A percentile compares a stretch with the other conserved stretches of the same genome.
Conservation (phyloP, 2,329 filamentous ascomycete species). For the Rhinocladiella mackenziei region DNA sequence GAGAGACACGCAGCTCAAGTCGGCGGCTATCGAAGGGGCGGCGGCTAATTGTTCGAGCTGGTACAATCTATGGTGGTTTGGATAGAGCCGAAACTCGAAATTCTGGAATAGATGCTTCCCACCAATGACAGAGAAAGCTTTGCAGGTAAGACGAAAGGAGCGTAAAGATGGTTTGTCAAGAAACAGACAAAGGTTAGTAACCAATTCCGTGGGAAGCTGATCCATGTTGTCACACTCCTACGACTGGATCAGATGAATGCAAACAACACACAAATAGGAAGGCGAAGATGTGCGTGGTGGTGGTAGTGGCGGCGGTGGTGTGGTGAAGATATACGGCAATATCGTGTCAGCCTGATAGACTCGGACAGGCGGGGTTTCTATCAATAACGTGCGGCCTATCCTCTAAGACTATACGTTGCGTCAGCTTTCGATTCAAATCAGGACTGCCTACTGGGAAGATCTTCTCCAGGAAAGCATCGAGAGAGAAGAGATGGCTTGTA, state of each 20-base stretch:
- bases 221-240: too few relatives aligned
- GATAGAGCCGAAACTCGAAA: slow-evolving; percentile 25
- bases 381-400: background rate
- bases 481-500: too few relatives aligned
- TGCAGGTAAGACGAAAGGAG: slow-evolving; percentile 21
- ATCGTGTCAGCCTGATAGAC: background rate
- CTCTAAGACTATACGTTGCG: too few relatives aligned
- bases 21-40: slow-evolving; percentile 15
- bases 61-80: slow-evolving; percentile 15
- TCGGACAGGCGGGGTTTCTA: too few relatives aligned
- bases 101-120: slow-evolving; percentile 21
- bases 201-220: slow-evolving; percentile 18
- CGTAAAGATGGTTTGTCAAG: slow-evolving; percentile 14
- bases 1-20: slow-evolving; percentile 14
- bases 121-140: slow-evolving; percentile 11
- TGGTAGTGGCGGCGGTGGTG: too few relatives aligned
- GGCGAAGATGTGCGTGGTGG: too few relatives aligned
- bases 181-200: slow-evolving; percentile 17
- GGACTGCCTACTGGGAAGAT: too few relatives aligned
- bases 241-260: too few relatives aligned
- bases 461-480: too few relatives aligned
- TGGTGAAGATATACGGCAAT: too few relatives aligned
- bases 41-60: slow-evolving; percentile 18
- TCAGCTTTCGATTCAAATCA: too few relatives aligned
- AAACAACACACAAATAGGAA: too few relatives aligned